phyloP scores from a whole-genome alignment of 257 asterid genomes.

The Cinchona pubescens region DNA sequence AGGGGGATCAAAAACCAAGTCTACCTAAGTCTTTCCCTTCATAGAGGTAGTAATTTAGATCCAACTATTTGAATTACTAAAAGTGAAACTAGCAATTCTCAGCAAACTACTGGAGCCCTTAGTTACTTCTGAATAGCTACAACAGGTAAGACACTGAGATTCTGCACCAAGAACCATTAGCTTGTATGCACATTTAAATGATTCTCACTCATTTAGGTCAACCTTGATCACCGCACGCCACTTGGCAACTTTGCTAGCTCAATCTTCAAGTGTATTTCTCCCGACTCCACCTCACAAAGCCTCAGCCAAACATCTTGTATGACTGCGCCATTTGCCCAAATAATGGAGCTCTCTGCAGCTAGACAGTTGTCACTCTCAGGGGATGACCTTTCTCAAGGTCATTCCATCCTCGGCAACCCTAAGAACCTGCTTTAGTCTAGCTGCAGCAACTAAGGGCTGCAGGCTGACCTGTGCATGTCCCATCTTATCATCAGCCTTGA shows the following conservation, averaged over 20 bases:
- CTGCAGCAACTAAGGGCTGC: slow-evolving; percentile 42
- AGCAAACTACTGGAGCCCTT: not conserved
- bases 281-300: slow-evolving; percentile 48
- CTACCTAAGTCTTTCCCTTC: too few species aligned
- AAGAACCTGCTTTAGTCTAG: slow-evolving; percentile 40
- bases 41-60: not conserved
- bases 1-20: too few species aligned
- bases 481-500: slow-evolving; percentile 52
- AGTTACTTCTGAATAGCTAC: not conserved
- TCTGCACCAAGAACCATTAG: not conserved
- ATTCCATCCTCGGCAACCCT: slow-evolving; percentile 32
- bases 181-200: not conserved
- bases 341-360: slow-evolving; percentile 37
- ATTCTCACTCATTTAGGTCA: not conserved
- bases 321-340: slow-evolving; percentile 36
- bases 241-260: slow-evolving; percentile 27
- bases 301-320: slow-evolving; percentile 46
- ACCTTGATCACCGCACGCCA: not conserved
- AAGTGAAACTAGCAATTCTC: not conserved
- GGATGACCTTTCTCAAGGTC: slow-evolving; percentile 47
- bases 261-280: slow-evolving; percentile 42
- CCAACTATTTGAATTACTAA: not conserved
- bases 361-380: slow-evolving; percentile 46
- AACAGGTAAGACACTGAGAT: not conserved
- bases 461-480: slow-evolving; percentile 42